Base-by-base conservation (phyloP, 192 early-diverging fungal species). In the Coemansia sp. region DNA sequence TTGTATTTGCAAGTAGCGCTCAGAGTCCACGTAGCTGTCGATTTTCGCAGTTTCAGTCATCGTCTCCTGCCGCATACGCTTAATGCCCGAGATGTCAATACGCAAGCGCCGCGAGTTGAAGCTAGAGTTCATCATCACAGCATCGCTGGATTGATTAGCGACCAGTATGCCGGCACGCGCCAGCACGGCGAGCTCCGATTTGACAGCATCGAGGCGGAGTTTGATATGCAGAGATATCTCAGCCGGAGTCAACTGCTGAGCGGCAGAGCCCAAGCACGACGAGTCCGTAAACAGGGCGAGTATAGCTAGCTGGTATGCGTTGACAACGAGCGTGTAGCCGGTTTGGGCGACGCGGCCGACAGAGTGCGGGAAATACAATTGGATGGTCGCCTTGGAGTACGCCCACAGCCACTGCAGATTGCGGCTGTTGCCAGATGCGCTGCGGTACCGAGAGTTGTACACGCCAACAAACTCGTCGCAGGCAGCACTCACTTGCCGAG, bases 231-330 rank as follows among this genome's bases (percentile, higher is more conserved):
- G 14, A 17, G 53, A 57, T 0, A 97, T 83, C 33, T 93, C 90
- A 52, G 89, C 87, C 40, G 85, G 90, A 2, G 90, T 87, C 32
- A 70, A 14, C 14, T 57, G 53, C 28, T 32, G 53, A 19, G 63
- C 16, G 26, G 37, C 52, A 75, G 90, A 94, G 6, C 82, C 70
- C 2, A 53, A 53, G 5, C 63, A 49, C 14, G 42, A 38, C 3
- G 32, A 2, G 1, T 59, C 70, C 62, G 96, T 96, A 80, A 91
- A 98, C 73, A 93, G 90, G 30, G 93, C 77, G 28, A 98, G 86
- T 10, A 98, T 89, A 21, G 91, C 92, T 90, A 96, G 93, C 77
- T 98, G 95, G 73, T 90, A 96, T 0, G 90, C 89, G n/a, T 92
- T 93, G 4, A 91, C 87, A 72, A 89, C 40, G 28, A 83, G 57